Conservation (phyloP, 805 yeast genomes). For the Candida maris region DNA sequence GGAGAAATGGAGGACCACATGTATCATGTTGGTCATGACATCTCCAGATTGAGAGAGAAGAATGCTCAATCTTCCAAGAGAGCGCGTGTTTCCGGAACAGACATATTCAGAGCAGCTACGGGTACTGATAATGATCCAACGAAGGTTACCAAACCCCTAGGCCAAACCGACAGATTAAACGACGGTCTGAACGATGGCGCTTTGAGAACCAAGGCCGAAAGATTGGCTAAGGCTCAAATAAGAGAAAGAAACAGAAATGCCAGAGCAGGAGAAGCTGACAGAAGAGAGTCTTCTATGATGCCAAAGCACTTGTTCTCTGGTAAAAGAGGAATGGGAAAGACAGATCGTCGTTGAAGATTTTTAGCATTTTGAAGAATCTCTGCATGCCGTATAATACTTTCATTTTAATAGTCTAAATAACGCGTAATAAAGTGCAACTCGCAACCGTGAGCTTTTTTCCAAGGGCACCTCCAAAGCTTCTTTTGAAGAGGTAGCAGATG, state of each 20-base stretch:
- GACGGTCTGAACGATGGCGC: slow-evolving; percentile 86
- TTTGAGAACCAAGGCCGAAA: slow-evolving; percentile 76
- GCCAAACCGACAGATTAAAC: slow-evolving; percentile 75
- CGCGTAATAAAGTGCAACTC: not conserved
- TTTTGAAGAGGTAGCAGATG: too few relatives aligned
- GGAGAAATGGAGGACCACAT: slow-evolving; percentile 84
- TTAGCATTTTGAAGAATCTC: too few relatives aligned
- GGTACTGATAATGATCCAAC: slow-evolving; percentile 27
- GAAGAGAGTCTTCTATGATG: slow-evolving; percentile 77
- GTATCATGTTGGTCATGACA: slow-evolving; percentile 87
- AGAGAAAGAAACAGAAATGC: slow-evolving; percentile 91
- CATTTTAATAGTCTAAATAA: not conserved
- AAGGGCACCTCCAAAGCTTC: too few relatives aligned
- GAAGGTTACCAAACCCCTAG: slow-evolving; percentile 37
- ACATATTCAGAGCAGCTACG: slow-evolving; percentile 52
- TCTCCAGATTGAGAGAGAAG: slow-evolving; percentile 54
- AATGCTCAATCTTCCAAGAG: slow-evolving; percentile 17
- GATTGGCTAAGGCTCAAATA: slow-evolving; percentile 85
- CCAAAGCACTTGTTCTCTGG: slow-evolving; percentile 96
- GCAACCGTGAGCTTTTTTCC: too few relatives aligned
- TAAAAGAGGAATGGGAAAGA: slow-evolving; percentile 93
- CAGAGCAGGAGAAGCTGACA: slow-evolving; percentile 93
- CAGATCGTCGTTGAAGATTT: slow-evolving; percentile 68
- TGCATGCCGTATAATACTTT: not conserved
- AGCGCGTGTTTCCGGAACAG: slow-evolving; percentile 64